Evolutionary conservation across 306 rosid genomes (phyloP).

Genomic region (Corylus avellana): DNA sequence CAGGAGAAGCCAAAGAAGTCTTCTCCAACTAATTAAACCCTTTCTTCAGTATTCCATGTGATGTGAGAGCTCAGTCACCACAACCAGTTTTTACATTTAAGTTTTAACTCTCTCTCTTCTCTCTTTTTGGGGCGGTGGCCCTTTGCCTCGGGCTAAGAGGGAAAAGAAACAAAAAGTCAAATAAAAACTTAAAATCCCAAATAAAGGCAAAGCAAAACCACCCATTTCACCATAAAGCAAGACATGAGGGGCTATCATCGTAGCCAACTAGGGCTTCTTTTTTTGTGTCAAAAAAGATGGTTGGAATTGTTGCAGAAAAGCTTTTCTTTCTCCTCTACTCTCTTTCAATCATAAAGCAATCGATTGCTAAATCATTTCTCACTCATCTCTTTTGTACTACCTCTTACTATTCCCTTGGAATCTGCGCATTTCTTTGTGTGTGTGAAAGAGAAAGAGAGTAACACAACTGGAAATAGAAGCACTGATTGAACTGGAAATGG

Average conservation of each 20-base stretch:
- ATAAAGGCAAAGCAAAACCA: conserved; percentile 22
- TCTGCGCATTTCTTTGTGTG: background rate
- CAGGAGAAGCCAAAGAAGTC: background rate
- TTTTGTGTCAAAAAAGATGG: conserved; percentile 51
- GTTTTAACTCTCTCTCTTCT: background rate
- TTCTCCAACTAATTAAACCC: background rate
- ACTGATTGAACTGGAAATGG: background rate
- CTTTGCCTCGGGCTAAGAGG: conserved; percentile 2
- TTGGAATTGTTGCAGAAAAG: conserved; percentile 34
- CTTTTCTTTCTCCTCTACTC: conserved; percentile 26
- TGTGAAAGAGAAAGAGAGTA: background rate
- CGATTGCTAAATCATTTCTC: conserved; percentile 76
- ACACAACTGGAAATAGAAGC: background rate
- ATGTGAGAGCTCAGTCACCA: conserved; percentile 35
- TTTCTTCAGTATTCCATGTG: conserved; percentile 20
- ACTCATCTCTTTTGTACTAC: conserved; percentile 8
- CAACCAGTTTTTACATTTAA: conserved; percentile 18
- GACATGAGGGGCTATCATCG: background rate
- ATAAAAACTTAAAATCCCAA: conserved; percentile 21
- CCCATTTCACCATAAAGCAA: conserved; percentile 25
- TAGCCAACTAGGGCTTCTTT: conserved; percentile 22
- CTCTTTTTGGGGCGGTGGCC: conserved; percentile 8
- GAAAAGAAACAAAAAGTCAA: conserved; percentile 12
- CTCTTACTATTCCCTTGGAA: background rate
- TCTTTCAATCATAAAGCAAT: conserved; percentile 72